A percentile compares a stretch with the other conserved stretches of the same genome.
phyloP scores from a whole-genome alignment of 257 asterid species.

The Echium plantagineum region DNA sequence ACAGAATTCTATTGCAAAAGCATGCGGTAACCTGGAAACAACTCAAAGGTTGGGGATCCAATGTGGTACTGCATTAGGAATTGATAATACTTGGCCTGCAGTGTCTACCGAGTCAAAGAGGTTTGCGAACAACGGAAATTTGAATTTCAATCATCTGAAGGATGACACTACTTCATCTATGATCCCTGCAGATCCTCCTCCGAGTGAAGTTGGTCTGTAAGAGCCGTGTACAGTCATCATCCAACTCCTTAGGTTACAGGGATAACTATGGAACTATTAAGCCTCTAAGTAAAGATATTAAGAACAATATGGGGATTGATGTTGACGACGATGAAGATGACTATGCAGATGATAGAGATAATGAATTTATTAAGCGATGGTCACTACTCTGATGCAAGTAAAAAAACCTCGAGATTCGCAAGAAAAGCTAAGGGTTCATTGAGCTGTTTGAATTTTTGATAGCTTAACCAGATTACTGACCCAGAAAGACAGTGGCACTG shows the following conservation, averaged over 20 bases:
- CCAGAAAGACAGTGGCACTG: constrained; percentile 33
- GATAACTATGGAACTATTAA: too few relatives aligned
- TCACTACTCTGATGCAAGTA: constrained; percentile 23
- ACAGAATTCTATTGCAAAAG: constrained; percentile 30
- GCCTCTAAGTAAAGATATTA: background rate
- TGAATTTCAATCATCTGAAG: constrained; percentile 17
- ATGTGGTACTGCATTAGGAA: constrained; percentile 31
- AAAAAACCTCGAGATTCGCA: constrained; percentile 21
- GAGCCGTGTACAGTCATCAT: background rate
- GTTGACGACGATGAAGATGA: constrained; percentile 27
- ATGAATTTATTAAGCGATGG: constrained; percentile 20
- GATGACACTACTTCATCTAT: constrained; percentile 18
- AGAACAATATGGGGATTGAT: constrained; percentile 15
- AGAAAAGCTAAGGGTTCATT: constrained; percentile 18
- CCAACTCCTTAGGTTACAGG: too few relatives aligned
- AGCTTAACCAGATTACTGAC: constrained; percentile 20
- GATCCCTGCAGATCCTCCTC: constrained; percentile 33
- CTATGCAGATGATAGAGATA: constrained; percentile 18
- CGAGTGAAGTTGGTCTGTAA: constrained; percentile 38
- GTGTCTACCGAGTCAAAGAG: constrained; percentile 22
- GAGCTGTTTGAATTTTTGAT: constrained; percentile 20
- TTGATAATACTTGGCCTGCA: constrained; percentile 22
- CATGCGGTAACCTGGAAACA: constrained; percentile 45
- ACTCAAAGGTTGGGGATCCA: constrained; percentile 31
- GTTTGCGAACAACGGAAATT: constrained; percentile 35